phyloP scores from a whole-genome alignment of 83 land plant genomes.

The Diphasiastrum complanatum region DNA sequence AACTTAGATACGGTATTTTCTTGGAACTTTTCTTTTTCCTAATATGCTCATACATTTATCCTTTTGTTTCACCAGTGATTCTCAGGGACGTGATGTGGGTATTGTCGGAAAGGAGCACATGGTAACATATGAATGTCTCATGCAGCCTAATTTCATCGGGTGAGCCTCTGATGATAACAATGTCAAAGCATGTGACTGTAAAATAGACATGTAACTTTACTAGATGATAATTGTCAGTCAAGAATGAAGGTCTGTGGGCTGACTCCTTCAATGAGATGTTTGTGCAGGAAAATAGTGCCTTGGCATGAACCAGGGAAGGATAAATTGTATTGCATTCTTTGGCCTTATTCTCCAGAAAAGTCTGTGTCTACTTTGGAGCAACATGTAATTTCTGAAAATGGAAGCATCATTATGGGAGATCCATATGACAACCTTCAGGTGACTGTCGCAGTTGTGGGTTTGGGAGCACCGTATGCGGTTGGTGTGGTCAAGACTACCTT shows the following conservation, averaged over 20 bases:
- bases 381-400: not conserved
- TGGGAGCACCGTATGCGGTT: slow-evolving; percentile 33
- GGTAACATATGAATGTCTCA: slow-evolving; percentile 51
- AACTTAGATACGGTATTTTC: not conserved
- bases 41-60: not conserved
- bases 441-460: slow-evolving; percentile 41
- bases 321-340: slow-evolving; percentile 54
- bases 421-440: slow-evolving; percentile 16
- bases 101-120: slow-evolving; percentile 23
- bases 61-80: slow-evolving; percentile 28
- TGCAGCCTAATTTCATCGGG: slow-evolving; percentile 76
- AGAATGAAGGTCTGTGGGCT: not conserved
- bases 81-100: slow-evolving; percentile 28
- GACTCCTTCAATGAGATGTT: not conserved
- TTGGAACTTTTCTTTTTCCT: not conserved
- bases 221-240: not conserved
- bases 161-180: slow-evolving; percentile 17
- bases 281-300: slow-evolving; percentile 54
- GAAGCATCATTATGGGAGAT: slow-evolving; percentile 24
- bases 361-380: slow-evolving; percentile 29
- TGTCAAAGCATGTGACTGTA: not conserved
- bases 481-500: slow-evolving; percentile 41
- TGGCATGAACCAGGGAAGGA: slow-evolving; percentile 58
- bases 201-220: not conserved
- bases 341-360: slow-evolving; percentile 65